Evolutionary conservation across 208 protist genomes (phyloP).

Genomic region (Leishmania martiniquensis): DNA sequence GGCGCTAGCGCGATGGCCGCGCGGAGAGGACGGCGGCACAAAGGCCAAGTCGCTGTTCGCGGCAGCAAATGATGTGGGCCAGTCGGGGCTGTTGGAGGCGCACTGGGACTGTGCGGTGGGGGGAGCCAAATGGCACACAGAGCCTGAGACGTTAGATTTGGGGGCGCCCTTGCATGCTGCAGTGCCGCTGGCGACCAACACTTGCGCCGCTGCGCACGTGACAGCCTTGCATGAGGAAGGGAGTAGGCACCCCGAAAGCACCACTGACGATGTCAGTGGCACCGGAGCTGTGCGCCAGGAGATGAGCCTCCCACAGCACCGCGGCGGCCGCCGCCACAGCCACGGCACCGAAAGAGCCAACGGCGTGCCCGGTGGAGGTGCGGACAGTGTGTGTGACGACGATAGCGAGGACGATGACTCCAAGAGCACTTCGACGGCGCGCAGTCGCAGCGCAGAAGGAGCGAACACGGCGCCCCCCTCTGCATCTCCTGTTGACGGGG

Average conservation of each 20-base stretch:
- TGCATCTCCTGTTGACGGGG: neutral
- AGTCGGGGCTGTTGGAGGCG: neutral
- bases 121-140: neutral
- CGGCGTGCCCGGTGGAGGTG: neutral
- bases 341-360: neutral
- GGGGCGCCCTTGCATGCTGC: neutral
- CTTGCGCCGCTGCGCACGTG: neutral
- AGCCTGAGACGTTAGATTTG: neutral
- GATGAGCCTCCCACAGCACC: neutral
- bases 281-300: constrained; percentile 4
- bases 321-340: neutral
- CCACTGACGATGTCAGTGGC: neutral
- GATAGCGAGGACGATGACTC: neutral
- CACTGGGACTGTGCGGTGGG: neutral
- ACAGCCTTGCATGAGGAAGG: constrained; percentile 3
- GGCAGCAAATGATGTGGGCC: neutral
- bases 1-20: constrained; percentile 2
- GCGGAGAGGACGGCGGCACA: neutral
- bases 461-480: neutral
- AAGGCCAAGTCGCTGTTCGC: neutral
- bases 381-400: neutral
- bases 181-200: neutral
- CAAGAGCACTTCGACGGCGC: neutral
- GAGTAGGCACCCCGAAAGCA: neutral
- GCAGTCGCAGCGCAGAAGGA: neutral